Evolutionary conservation across 2,329 filamentous ascomycete species (phyloP), one percentile per base, ranked within the genome.

Genomic region (Fonsecaea multimorphosa): DNA sequence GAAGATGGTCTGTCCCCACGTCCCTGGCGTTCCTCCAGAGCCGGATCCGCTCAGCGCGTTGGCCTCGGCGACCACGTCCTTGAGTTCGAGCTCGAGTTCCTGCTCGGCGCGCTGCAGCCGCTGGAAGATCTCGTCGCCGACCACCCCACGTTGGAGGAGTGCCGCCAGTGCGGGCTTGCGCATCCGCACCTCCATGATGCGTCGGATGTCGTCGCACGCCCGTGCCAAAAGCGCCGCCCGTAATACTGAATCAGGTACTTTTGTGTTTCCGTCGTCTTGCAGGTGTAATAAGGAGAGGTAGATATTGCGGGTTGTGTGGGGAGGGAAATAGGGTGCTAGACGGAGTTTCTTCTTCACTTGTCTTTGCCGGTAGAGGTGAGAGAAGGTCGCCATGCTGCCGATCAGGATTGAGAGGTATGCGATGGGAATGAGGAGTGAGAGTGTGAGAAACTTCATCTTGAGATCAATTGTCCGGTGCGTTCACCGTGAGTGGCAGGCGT

Each of bases 121-220:
- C 82, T 97, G 92, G 91, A 93, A 97, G 72, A 99, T 80, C 78
- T 99, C 95, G 77, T 99, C 95, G 14, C 95, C 94, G 1, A 99
- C 93, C 74, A 92, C 96, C 56, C 95, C 95, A 69, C 92, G 86
- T 79, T 96, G 92, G 73, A 98, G 80, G 71, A 99, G 82, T 27
- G 89, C 86, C 75, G 90, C 89, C 75, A 96, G 87, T 7, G 95
- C 92, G 73, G 91, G 91, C 83, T 98, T 99, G 72, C 92, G 90
- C 64, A 87, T 90, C 75, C 94, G 88, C 75, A 99, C 87, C 77
- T 95, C 88, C 74, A 98, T 90, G 68, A 99, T 91, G 70, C 95
- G 89, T 76, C 91, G 88, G 75, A 99, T 96, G 76, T 98, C 94
- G 78, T 98, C 94, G 38, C 92, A 89, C 34, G 95, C 95, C 73